Evolutionary conservation across 352 stramenopile species (phyloP), one percentile per base, ranked within the genome.

Genomic region (Pelagophyceae sp.): DNA sequence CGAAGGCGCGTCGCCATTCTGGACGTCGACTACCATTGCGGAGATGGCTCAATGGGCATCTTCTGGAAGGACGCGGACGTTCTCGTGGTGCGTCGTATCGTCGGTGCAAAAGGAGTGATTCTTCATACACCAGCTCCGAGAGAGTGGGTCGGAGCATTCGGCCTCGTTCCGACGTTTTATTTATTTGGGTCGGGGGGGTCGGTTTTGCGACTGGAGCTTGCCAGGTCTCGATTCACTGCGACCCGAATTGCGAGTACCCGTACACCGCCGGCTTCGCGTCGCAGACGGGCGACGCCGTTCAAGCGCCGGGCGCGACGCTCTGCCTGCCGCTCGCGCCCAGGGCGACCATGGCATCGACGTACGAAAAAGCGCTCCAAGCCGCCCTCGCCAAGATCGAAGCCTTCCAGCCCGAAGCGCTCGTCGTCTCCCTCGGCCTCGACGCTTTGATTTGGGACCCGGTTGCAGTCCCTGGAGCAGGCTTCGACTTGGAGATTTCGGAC

Each of bases 1-100:
- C n/a, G n/a, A n/a, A n/a, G 93, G 97, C 60, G 93, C 95, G 83
- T 98, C 98, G 27, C 95, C 95, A 82, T 98, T 93, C 82, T 98
- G 93, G 20, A 95, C 91, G 85, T 98, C 92, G 77, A 93, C 85
- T 83, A 98, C 93, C 45, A 98, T 91, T 80, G 98, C 95, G 19
- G 93, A 92, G 77, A 96, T 88, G 86, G 45, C 11, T 23, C 45
- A 11, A 23, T 54, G 45, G 45, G 45, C 45, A 54, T 54, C 45
- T 54, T 54, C 45, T 54, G 45, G 45, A 23, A 54, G 45, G 45
- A 54, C 45, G 11, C 45, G 45, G 23, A 54, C 45, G 45, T 54
- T 23, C 45, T 54, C 45, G 45, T 54, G 11, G 45, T n/a, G n/a
- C n/a, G n/a, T n/a, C n/a, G n/a, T n/a, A n/a, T n/a, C n/a, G n/a